Conservation (phyloP, 1,284 basidiomycete species). For the Microbotryum lychnidis-dioicae region DNA sequence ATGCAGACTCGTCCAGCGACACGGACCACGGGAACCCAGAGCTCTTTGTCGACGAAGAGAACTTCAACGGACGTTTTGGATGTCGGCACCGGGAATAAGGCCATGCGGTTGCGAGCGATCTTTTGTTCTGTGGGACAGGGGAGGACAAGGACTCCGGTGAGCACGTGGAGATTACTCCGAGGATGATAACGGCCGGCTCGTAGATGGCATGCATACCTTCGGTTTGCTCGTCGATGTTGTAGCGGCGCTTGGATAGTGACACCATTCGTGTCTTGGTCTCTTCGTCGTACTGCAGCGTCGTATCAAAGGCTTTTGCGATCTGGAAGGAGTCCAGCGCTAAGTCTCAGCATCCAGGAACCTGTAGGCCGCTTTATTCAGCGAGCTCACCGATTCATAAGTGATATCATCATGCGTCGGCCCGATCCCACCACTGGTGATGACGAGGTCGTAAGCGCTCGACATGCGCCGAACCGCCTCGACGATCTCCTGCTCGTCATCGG, state of each 20-base stretch:
- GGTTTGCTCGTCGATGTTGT: conserved; percentile 21
- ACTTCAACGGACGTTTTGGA: conserved; percentile 23
- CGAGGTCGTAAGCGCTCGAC: conserved; percentile 74
- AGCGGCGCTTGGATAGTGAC: conserved; percentile 49
- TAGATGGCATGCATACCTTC: background rate
- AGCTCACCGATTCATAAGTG: conserved; percentile 12
- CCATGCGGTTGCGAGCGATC: conserved; percentile 26
- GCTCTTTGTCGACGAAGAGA: conserved; percentile 32
- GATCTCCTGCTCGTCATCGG: conserved; percentile 83
- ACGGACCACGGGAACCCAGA: conserved; percentile 44
- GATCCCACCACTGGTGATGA: conserved; percentile 77
- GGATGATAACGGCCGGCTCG: background rate
- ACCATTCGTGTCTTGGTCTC: conserved; percentile 75
- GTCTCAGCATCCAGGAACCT: conserved; percentile 47
- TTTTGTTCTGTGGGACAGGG: background rate
- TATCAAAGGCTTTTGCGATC: conserved; percentile 71
- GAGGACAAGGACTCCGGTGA: too few relatives aligned
- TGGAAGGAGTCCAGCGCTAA: conserved; percentile 68
- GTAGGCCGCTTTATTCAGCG: conserved; percentile 32
- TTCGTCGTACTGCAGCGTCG: conserved; percentile 57
- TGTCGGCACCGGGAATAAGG: conserved; percentile 28
- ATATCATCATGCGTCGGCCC: conserved; percentile 43
- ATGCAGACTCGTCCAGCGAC: conserved; percentile 41
- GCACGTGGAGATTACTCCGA: too few relatives aligned
- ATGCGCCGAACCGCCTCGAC: conserved; percentile 75